Conservation (phyloP, 148 eudicot species). For the Cornus florida region DNA sequence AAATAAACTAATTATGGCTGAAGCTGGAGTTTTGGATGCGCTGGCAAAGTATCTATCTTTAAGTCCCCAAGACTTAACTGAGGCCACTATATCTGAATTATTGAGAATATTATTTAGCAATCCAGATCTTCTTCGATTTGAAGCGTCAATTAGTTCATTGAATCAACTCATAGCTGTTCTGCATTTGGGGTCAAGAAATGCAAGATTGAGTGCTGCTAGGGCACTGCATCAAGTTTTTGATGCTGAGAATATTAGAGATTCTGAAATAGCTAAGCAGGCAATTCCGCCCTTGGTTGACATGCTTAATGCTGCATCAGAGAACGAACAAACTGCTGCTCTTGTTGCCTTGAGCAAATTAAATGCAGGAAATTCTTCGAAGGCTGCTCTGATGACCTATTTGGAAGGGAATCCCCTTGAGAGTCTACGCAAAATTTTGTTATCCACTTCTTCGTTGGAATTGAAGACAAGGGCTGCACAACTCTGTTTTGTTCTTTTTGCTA, state of each 20-base stretch:
- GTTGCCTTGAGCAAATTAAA: constrained; percentile 55
- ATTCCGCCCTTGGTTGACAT: constrained; percentile 70
- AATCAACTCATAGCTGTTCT: constrained; percentile 79
- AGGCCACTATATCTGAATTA: constrained; percentile 62
- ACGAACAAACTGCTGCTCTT: constrained; percentile 66
- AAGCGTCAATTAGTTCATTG: constrained; percentile 59
- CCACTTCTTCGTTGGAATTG: constrained; percentile 46
- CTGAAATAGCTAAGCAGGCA: constrained; percentile 67
- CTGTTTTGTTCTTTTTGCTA: constrained; percentile 58
- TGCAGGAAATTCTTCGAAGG: constrained; percentile 46
- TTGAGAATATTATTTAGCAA: constrained; percentile 67
- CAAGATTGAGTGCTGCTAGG: constrained; percentile 73
- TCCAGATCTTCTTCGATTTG: constrained; percentile 55
- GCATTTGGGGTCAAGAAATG: constrained; percentile 69
- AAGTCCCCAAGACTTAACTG: constrained; percentile 73
- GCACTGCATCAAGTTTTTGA: constrained; percentile 69
- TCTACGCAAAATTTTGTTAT: constrained; percentile 52
- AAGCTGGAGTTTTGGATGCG: constrained; percentile 88
- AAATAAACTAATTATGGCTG: constrained; percentile 75
- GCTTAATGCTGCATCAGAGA: constrained; percentile 55
- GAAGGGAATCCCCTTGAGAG: constrained; percentile 59
- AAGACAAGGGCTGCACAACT: constrained; percentile 65
- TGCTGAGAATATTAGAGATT: constrained; percentile 55
- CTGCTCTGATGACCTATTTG: constrained; percentile 43
- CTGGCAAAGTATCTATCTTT: constrained; percentile 72